A percentile compares a stretch with the other conserved stretches of the same genome.
phyloP scores from a whole-genome alignment of 2,329 filamentous ascomycete species.

The Fusarium lateritium region DNA sequence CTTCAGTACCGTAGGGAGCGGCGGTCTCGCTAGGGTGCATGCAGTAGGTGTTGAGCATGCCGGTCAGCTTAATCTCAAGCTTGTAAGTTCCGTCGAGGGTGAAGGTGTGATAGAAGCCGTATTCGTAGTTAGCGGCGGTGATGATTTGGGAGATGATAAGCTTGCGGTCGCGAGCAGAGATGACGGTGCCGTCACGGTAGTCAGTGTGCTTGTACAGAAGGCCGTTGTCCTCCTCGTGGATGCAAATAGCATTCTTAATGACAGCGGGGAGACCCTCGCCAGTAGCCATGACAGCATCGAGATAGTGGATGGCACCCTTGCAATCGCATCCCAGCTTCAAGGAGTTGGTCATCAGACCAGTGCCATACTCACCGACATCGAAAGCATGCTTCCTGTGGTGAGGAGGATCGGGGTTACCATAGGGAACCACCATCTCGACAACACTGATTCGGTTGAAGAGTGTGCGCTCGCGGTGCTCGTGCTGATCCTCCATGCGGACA shows the following conservation, averaged over 20 bases:
- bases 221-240: conserved; percentile 74
- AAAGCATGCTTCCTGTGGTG: conserved; percentile 88
- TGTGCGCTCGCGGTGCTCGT: conserved; percentile 62
- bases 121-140: conserved; percentile 78
- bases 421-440: conserved; percentile 80
- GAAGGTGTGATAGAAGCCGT: conserved; percentile 58
- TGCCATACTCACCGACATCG: conserved; percentile 85
- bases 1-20: conserved; percentile 74
- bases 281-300: conserved; percentile 90
- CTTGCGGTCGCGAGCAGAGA: conserved; percentile 70
- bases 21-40: conserved; percentile 58
- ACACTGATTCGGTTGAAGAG: conserved; percentile 78
- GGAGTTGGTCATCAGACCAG: conserved; percentile 87
- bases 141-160: conserved; percentile 76
- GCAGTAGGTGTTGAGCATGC: conserved; percentile 59
- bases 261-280: conserved; percentile 81
- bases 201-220: conserved; percentile 77
- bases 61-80: conserved; percentile 69
- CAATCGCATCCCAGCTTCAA: conserved; percentile 86
- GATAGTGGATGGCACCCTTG: conserved; percentile 92
- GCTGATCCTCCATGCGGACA: conserved; percentile 72
- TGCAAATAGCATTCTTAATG: conserved; percentile 95
- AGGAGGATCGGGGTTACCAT: conserved; percentile 83
- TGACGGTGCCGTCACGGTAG: conserved; percentile 71
- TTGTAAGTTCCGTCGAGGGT: conserved; percentile 76